Conservation (phyloP, 352 stramenopile species). For the Halophytophthora polymorphica region DNA sequence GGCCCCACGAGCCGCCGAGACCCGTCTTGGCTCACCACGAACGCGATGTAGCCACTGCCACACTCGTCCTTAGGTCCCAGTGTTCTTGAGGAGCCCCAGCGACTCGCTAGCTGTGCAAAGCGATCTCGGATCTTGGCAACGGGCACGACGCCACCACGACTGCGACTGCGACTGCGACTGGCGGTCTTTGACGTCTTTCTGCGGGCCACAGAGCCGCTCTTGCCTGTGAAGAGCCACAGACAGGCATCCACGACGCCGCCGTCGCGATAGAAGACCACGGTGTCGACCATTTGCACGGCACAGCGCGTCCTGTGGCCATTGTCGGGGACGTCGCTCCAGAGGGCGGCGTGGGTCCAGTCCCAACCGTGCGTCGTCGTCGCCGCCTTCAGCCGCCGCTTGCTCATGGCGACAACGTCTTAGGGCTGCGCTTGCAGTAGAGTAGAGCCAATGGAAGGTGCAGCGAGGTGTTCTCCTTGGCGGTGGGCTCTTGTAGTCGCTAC, state of each 20-base stretch:
- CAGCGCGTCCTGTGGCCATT: constrained; percentile 21
- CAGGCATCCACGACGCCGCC: constrained; percentile 9
- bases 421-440: not conserved
- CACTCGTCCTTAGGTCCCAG: not conserved
- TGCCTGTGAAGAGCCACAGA: constrained; percentile 52
- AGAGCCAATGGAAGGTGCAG: too few relatives aligned
- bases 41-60: constrained; percentile 7
- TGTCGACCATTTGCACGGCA: constrained; percentile 36
- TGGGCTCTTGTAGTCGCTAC: too few relatives aligned
- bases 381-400: constrained; percentile 23
- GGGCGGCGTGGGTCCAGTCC: constrained; percentile 33
- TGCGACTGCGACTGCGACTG: too few relatives aligned
- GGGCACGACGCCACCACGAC: constrained; percentile 11
- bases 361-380: constrained; percentile 18
- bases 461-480: too few relatives aligned
- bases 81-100: constrained; percentile 10
- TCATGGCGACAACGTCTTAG: constrained; percentile 7
- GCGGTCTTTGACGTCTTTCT: constrained; percentile 29
- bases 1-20: constrained; percentile 17
- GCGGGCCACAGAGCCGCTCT: constrained; percentile 37
- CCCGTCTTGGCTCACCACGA: constrained; percentile 19
- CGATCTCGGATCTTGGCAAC: constrained; percentile 40
- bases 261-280: constrained; percentile 27
- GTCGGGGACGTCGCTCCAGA: constrained; percentile 19
- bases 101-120: constrained; percentile 34